A percentile compares a stretch with the other conserved stretches of the same genome.
Evolutionary conservation across 805 yeast genomes (phyloP).

Genomic region (Sugiyamaella valdiviana): DNA sequence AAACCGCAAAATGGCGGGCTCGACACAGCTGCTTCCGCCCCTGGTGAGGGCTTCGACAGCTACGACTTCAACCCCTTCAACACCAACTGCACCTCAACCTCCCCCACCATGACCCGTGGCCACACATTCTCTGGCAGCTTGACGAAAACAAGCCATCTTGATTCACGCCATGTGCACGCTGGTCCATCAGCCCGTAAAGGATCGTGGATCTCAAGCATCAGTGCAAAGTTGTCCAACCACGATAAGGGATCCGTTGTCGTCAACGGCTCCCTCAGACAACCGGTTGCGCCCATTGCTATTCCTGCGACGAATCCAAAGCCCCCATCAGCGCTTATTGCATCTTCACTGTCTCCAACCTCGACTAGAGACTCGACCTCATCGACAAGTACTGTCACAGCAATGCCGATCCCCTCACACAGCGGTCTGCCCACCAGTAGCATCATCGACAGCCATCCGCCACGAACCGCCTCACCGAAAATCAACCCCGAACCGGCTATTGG

Average conservation of each 20-base stretch:
- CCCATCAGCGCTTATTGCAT: background rate
- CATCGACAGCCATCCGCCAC: slow-evolving; percentile 10
- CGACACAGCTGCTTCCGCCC: background rate
- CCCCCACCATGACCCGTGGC: background rate
- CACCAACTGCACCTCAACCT: background rate
- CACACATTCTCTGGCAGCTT: background rate
- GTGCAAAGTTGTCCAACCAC: slow-evolving; percentile 5
- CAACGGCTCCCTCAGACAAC: slow-evolving; percentile 1
- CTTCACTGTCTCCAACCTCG: background rate
- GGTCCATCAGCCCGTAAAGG: background rate
- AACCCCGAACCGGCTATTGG: slow-evolving; percentile 11
- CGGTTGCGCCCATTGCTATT: background rate
- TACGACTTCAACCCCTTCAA: background rate
- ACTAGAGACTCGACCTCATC: background rate
- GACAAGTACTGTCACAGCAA: background rate
- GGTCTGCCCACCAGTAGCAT: slow-evolving; percentile 4
- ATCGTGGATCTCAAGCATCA: background rate
- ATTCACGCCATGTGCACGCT: background rate
- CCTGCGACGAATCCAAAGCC: background rate
- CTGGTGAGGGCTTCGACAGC: slow-evolving; percentile 1
- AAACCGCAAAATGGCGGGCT: background rate
- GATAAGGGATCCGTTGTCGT: background rate
- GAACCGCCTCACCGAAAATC: slow-evolving; percentile 16
- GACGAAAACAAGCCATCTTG: background rate
- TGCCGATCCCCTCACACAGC: background rate